A percentile compares a stretch with the other conserved stretches of the same genome.
Evolutionary conservation across 148 eudicot genomes (phyloP).

Genomic region (Rhododendron vialii): DNA sequence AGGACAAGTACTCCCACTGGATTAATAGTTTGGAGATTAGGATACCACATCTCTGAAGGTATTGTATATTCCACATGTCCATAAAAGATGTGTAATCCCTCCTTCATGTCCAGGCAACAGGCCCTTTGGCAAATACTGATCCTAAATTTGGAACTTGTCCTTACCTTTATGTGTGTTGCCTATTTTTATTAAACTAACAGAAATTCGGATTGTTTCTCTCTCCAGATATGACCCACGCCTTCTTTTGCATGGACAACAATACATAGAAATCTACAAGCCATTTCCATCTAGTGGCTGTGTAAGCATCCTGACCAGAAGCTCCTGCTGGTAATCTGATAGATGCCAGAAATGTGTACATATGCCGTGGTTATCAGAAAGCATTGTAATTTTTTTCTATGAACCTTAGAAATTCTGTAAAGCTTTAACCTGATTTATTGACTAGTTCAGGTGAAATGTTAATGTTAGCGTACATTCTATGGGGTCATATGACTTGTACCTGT

Average conservation of each 20-base stretch:
- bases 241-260: slow-evolving; percentile 89
- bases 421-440: not conserved
- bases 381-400: slow-evolving; percentile 1
- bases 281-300: slow-evolving; percentile 67
- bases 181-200: not conserved
- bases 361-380: not conserved
- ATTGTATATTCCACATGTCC: not conserved
- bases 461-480: not conserved
- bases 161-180: not conserved
- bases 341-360: not conserved
- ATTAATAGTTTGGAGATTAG: not conserved
- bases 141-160: not conserved
- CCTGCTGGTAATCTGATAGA: slow-evolving; percentile 14
- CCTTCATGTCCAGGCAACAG: not conserved
- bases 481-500: not conserved
- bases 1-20: not conserved
- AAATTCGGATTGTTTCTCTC: slow-evolving; percentile 10
- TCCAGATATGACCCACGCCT: slow-evolving; percentile 78
- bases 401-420: not conserved
- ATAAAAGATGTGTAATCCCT: not conserved
- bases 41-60: not conserved
- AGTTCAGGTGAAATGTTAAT: not conserved
- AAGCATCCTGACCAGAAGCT: slow-evolving; percentile 33
- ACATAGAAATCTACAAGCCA: slow-evolving; percentile 85
- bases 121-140: not conserved